Base-by-base conservation (phyloP, 305 asterid species). In the Fraxinus paxiana region DNA sequence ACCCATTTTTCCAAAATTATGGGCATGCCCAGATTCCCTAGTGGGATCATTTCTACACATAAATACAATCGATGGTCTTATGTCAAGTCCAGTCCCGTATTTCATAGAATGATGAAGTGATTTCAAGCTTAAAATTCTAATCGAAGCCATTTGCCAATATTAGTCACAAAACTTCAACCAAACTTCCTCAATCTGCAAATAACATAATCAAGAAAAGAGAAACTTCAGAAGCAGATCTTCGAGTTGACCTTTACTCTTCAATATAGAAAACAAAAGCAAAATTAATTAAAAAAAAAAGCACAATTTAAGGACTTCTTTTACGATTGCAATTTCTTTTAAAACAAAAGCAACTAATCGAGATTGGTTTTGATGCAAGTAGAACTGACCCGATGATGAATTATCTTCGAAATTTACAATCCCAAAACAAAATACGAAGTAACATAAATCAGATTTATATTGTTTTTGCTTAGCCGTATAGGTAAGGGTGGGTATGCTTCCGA, bases 81-180 rank as follows among this genome's bases (percentile, higher is more conserved):
- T 10, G 56, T 89, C 90, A 82, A 86, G 61, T 56, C 83, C 82
- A 46, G 81, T 67, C 73, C 73, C 82, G 26, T 84, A 61, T 79
- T 83, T 90, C 35, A 77, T 31, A 65, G 87, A 81, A 84, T 76
- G 87, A 79, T 83, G 61, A n/a, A 87, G 71, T 30, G 83, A 85
- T 75, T 84, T 84, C 77, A 86, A 56, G 80, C 86, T 37, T 63
- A 90, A 81, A 84, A 87, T 77, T 77, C 90, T 91, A 84, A 79
- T 73, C 61, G 89, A 83, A 82, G 91, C 88, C 91, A 88, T 90
- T 84, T 34, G 10, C 12, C 85, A 81, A 84, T 77, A 33, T 9
- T 69, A 74, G 20, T 26, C 43, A 24, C 61, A 59, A 80, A 80
- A 37, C 33, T 75, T 61, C 65, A 73, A 67, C 82, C 79, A 4